Percentiles rank a stretch among this genome's conserved stretches.
Conservation (phyloP, 371 early-diverging fungal genomes). For the Dichotomocladium elegans region DNA sequence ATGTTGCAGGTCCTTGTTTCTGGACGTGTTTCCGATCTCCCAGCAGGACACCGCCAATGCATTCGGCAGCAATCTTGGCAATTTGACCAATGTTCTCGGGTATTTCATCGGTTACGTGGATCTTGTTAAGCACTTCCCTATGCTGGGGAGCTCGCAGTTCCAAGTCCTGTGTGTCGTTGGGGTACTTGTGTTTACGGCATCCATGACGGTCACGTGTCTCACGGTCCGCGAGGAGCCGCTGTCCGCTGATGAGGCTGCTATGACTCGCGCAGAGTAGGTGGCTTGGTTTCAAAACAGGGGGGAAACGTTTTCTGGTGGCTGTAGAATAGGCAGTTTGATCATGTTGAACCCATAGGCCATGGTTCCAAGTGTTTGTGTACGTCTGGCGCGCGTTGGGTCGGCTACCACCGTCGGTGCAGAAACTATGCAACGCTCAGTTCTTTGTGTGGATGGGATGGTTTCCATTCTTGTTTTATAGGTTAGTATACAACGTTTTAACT, state of each 20-base stretch:
- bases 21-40: slow-evolving; percentile 65
- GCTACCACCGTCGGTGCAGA: slow-evolving; percentile 57
- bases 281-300: background rate
- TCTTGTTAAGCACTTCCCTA: slow-evolving; percentile 54
- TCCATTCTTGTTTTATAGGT: slow-evolving; percentile 62
- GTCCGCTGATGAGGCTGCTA: background rate
- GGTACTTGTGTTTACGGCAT: slow-evolving; percentile 44
- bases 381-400: slow-evolving; percentile 51
- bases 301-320: too few species aligned
- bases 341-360: slow-evolving; percentile 28
- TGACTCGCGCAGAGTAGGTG: background rate
- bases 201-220: slow-evolving; percentile 51
- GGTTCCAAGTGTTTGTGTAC: slow-evolving; percentile 42
- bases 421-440: slow-evolving; percentile 72
- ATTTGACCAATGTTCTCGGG: slow-evolving; percentile 66
- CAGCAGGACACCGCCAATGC: slow-evolving; percentile 72
- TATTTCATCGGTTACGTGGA: slow-evolving; percentile 64
- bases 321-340: too few species aligned
- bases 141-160: slow-evolving; percentile 57
- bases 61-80: slow-evolving; percentile 69
- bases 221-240: slow-evolving; percentile 39
- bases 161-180: slow-evolving; percentile 63
- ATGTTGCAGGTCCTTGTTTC: slow-evolving; percentile 65
- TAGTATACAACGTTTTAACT: too few species aligned
- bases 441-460: slow-evolving; percentile 87